These are phyloP conservation scores for Trichoderma breve DNA, from an alignment of 2,329 filamentous ascomycete genomes.

Conservation along the genomic window DNA sequence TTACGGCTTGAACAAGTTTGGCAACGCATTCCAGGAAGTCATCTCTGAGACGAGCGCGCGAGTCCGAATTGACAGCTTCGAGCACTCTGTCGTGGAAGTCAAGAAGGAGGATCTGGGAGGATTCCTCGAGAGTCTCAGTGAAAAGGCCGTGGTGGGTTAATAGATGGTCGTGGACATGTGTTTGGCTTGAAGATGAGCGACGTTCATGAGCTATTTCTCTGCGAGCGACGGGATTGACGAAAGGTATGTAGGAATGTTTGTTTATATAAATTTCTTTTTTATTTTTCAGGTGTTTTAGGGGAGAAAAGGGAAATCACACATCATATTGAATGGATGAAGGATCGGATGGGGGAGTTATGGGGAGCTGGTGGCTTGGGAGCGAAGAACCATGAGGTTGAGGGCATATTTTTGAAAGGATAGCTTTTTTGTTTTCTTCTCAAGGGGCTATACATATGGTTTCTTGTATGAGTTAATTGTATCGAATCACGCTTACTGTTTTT, in stretches of 20 bases:
- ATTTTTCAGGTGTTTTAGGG: neutral
- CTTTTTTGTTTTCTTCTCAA: neutral
- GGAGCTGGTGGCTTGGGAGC: neutral
- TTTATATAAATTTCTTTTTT: neutral
- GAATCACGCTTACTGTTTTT: neutral
- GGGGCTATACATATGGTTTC: neutral
- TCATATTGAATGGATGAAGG: neutral
- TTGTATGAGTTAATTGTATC: neutral
- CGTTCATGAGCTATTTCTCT: neutral
- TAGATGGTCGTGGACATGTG: neutral
- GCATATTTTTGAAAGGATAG: neutral
- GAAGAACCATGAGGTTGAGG: neutral
- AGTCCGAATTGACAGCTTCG: conserved; percentile 92
- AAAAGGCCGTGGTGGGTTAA: conserved; percentile 77
- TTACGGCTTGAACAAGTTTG: conserved; percentile 84
- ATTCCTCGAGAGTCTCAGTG: conserved; percentile 87
- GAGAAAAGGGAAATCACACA: conserved; percentile 3
- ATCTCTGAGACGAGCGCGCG: conserved; percentile 85
- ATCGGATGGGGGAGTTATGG: neutral
- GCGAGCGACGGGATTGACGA: neutral
- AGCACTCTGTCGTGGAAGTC: conserved; percentile 97
- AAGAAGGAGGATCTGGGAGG: conserved; percentile 88
- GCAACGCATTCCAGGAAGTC: conserved; percentile 92
- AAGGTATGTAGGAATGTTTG: neutral
- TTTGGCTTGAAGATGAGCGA: neutral